Evolutionary conservation across 495 filamentous ascomycete genomes (phyloP).

Genomic region (Neurospora sp.): DNA sequence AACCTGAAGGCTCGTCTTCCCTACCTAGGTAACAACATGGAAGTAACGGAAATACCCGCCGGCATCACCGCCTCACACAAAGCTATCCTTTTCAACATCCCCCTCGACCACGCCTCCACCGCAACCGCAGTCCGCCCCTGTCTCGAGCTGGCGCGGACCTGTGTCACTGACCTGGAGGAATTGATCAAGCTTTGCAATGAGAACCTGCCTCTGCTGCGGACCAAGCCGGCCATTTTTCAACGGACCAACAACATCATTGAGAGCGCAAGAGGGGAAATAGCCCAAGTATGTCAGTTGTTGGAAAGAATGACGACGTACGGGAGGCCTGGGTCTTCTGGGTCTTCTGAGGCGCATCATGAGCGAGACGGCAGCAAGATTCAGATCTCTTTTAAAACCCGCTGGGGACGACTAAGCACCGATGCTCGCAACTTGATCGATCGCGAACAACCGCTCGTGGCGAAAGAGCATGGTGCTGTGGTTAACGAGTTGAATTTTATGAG

Average conservation of each 20-base stretch:
- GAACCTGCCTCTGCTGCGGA: constrained; percentile 3
- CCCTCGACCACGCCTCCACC: constrained; percentile 8
- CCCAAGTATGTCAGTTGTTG: constrained; percentile 8
- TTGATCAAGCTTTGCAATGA: constrained; percentile 13
- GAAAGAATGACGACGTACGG: constrained; percentile 2
- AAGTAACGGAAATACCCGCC: neutral
- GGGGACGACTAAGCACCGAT: constrained; percentile 1
- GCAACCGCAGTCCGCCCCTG: constrained; percentile 3
- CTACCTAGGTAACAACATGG: neutral
- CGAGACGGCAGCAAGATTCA: neutral
- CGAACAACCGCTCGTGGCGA: constrained; percentile 7
- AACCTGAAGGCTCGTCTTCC: neutral
- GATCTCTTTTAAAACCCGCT: neutral
- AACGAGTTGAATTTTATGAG: constrained; percentile 44
- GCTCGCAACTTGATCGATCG: neutral
- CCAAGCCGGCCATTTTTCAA: constrained; percentile 3
- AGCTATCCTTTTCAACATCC: constrained; percentile 6
- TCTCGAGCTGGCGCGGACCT: constrained; percentile 11
- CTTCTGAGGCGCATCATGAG: neutral
- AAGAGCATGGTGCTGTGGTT: constrained; percentile 8
- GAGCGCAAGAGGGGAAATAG: constrained; percentile 2
- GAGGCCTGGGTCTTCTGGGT: neutral
- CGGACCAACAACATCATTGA: constrained; percentile 11
- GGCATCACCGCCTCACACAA: neutral
- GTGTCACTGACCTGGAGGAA: constrained; percentile 9